Conservation (phyloP, 306 rosid genomes). For the Canavalia ensiformis region DNA sequence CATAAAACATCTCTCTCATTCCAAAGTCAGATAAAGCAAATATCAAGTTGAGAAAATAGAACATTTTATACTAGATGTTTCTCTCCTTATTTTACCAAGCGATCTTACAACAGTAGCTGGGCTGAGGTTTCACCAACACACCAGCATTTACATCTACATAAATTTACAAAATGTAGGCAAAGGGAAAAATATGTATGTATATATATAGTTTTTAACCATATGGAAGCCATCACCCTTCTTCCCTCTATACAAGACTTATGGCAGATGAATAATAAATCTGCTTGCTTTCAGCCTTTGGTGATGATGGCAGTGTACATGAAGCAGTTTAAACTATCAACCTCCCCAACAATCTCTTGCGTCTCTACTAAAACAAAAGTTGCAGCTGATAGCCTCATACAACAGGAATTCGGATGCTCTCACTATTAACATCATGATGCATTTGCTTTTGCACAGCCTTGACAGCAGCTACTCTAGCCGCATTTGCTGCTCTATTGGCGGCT, state of each 20-base stretch:
- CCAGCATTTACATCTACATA: slow-evolving; percentile 63
- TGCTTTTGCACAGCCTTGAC: slow-evolving; percentile 95
- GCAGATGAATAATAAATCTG: slow-evolving; percentile 52
- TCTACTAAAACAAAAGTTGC: slow-evolving; percentile 25
- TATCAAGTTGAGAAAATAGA: background rate
- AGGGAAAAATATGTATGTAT: background rate
- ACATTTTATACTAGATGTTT: slow-evolving; percentile 4
- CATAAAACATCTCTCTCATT: background rate
- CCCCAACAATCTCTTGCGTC: slow-evolving; percentile 46
- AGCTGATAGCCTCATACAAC: slow-evolving; percentile 55
- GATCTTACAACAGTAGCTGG: slow-evolving; percentile 54
- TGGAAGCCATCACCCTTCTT: slow-evolving; percentile 48
- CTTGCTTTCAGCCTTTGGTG: slow-evolving; percentile 49
- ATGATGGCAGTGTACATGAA: slow-evolving; percentile 45
- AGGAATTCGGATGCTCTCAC: slow-evolving; percentile 63
- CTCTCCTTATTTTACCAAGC: slow-evolving; percentile 32
- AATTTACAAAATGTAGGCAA: slow-evolving; percentile 51
- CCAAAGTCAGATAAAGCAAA: background rate
- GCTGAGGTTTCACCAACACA: slow-evolving; percentile 53
- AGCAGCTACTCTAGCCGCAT: slow-evolving; percentile 98
- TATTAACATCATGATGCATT: slow-evolving; percentile 66
- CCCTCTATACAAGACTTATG: slow-evolving; percentile 62
- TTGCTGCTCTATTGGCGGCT: slow-evolving; percentile 94
- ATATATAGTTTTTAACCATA: slow-evolving; percentile 23
- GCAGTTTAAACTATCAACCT: slow-evolving; percentile 48